These are phyloP conservation scores for Solanum chiquidenum DNA, from an alignment of 257 asterid genomes.

Conservation along the genomic window DNA sequence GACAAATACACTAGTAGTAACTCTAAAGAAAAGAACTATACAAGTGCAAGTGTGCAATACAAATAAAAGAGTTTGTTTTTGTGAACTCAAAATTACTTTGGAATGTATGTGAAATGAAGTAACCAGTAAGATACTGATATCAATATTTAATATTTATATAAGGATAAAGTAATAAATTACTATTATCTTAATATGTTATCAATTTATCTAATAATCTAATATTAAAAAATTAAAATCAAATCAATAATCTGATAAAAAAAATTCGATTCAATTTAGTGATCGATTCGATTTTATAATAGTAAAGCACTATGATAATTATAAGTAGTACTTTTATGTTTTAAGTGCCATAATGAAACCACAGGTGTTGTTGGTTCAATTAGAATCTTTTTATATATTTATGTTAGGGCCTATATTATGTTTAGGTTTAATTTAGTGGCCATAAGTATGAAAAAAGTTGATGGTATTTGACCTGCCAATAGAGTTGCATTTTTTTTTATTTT, in stretches of 20 bases:
- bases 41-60: background rate
- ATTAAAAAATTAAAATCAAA: too few species aligned
- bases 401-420: background rate
- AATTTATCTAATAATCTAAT: too few species aligned
- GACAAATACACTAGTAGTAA: too few species aligned
- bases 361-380: background rate
- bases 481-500: background rate
- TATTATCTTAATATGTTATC: too few species aligned
- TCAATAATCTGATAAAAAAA: too few species aligned
- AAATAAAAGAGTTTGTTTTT: background rate
- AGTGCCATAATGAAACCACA: background rate
- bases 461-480: constrained; percentile 69
- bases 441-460: background rate
- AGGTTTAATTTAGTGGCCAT: background rate
- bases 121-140: too few species aligned
- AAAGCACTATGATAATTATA: background rate
- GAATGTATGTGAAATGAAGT: too few species aligned
- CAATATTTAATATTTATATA: too few species aligned
- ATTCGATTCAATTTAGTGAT: background rate
- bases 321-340: background rate
- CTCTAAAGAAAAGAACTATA: background rate
- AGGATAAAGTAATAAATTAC: too few species aligned
- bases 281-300: background rate
- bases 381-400: background rate
- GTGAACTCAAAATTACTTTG: background rate